Evolutionary conservation across 2,329 filamentous ascomycete genomes (phyloP), one percentile per base, ranked within the genome.

Genomic region (Volutella citrinella): DNA sequence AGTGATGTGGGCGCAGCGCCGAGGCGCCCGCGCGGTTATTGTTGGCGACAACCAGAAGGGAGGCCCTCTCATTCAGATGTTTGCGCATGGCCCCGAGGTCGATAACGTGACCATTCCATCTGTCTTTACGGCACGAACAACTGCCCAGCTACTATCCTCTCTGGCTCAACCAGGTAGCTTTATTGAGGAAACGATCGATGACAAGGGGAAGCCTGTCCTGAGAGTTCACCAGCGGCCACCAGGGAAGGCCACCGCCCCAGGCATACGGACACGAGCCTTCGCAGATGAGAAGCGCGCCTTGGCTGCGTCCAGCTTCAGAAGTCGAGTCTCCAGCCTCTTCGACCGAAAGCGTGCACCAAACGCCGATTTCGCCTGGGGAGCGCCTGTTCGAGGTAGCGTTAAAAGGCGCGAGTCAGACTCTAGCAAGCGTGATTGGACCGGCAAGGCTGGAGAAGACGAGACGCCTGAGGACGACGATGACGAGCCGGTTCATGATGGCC

Each of bases 21-120:
- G 93, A 54, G 93, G 93, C 16, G 93, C 85, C 14, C 76, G 89
- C 40, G 93, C 87, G 21, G 70, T 98, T 40, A 94, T 98, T 46
- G 90, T 98, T 4, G 93, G 93, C 17, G 93, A 98, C 60, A 86
- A 96, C 59, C 84, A 87, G 38, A 85, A 87, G 42, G 91, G 91
- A 27, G 90, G 89, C 5, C 85, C 85, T 21, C 68, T 98, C 42
- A 87, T 97, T 31, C 93, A 94, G 51, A 98, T 98, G 93, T 97
- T 95, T 60, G 93, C 93, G n/a, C 81, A 87, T 53, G 93, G 91
- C 22, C 90, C 97, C 56, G 61, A 63, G 20, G 95, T 91, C 5
- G 94, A 90, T 20, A 95, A 96, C 54, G 78, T 97, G 46, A 88
- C 88, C 1, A 96, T 98, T 34, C 90, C 93, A 2, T 87, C 93